Base-by-base conservation (phyloP, 768 basidiomycete species). In the Boletus barrowsii region DNA sequence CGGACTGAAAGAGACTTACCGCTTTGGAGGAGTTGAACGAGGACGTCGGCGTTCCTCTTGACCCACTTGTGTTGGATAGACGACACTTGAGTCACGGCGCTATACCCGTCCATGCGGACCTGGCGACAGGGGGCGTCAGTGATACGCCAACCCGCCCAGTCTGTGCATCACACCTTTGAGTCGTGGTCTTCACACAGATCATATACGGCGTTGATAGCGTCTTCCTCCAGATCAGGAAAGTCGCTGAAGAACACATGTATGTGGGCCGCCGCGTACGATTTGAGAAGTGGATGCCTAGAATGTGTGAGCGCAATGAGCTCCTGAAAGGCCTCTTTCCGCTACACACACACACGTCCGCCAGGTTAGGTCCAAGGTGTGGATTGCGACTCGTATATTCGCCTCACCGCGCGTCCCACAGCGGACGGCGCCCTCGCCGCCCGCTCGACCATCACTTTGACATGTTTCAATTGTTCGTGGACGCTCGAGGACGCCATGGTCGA, bases 111-210 rank as follows among this genome's bases (percentile, higher is more conserved):
- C 49, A 83, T 78, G n/a, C 88, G 81, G 14, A 88, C 84, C 86
- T 88, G 54, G 10, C 54, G 29, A 40, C 17, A 17, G 29, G 30
- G 47, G 10, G 43, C 26, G 15, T 61, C 20, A 58, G 54, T 50
- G 22, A 35, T 47, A 29, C 53, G 54, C 42, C 44, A 42, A 18
- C 33, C 48, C 32, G 44, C 53, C 59, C 37, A 47, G 57, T 42
- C 41, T 15, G 33, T 41, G 18, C 18, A 49, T 54, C 75, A 41
- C 59, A 86, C 86, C 58, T 72, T 72, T 13, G 77, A 60, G 37
- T 79, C 77, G 45, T 79, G 79, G 72, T 89, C 87, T 67, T 89
- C 87, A 64, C 87, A 89, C 0, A 89, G 71, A 70, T 89, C 87
- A 61, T 88, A 89, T 13, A 89, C 78, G n/a, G 84, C 83, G 60